Percentiles rank a stretch among this genome's conserved stretches.
Conservation (phyloP, 2,329 filamentous ascomycete species). For the Aureobasidium musti region DNA sequence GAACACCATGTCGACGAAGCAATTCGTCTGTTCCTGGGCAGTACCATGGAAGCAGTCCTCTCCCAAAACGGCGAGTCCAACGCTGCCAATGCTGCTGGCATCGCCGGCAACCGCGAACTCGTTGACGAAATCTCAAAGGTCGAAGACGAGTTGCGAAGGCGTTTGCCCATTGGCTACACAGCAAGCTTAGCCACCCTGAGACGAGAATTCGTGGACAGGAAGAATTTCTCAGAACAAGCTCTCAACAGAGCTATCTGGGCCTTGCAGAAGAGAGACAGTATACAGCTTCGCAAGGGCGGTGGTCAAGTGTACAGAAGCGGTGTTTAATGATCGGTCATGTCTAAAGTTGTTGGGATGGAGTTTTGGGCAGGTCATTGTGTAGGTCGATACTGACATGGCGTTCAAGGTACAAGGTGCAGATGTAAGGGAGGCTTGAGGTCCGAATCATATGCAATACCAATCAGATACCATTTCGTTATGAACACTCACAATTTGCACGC, state of each 20-base stretch:
- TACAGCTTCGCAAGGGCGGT: slow-evolving; percentile 76
- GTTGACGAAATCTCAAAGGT: slow-evolving; percentile 87
- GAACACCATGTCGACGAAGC: slow-evolving; percentile 96
- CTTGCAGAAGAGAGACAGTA: slow-evolving; percentile 81
- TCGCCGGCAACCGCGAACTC: slow-evolving; percentile 76
- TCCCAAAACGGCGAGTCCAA: slow-evolving; percentile 39
- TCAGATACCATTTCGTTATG: slow-evolving; percentile 15
- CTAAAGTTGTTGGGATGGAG: background rate
- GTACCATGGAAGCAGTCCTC: slow-evolving; percentile 91
- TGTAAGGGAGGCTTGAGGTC: too few species aligned
- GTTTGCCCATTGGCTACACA: slow-evolving; percentile 89
- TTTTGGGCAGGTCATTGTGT: background rate
- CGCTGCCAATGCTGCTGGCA: slow-evolving; percentile 74
- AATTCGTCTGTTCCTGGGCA: slow-evolving; percentile 92
- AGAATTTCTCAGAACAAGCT: slow-evolving; percentile 84
- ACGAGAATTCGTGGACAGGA: slow-evolving; percentile 87
- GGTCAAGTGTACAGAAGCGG: slow-evolving; percentile 65
- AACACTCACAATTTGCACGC: background rate
- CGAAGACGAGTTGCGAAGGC: slow-evolving; percentile 82
- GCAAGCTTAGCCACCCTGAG: slow-evolving; percentile 84
- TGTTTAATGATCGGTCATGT: slow-evolving; percentile 16
- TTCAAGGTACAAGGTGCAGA: background rate
- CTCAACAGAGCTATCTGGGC: slow-evolving; percentile 83
- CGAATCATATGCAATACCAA: background rate
- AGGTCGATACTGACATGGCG: background rate